These are phyloP conservation scores for Ogataea sp. DNA, from an alignment of 805 yeast species.

Conservation along the genomic window DNA sequence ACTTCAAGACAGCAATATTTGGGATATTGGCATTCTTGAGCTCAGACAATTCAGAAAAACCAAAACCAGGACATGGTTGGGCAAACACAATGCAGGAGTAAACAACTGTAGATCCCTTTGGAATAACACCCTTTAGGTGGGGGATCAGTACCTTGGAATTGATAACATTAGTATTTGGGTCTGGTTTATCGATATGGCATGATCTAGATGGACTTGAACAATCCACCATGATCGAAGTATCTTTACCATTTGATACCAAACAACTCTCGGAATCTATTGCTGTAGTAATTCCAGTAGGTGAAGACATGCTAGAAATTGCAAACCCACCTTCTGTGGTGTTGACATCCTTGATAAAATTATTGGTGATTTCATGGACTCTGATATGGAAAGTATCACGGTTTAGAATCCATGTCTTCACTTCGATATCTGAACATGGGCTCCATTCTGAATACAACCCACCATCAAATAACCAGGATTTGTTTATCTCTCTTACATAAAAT, in stretches of 20 bases:
- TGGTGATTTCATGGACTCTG: neutral
- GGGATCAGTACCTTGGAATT: neutral
- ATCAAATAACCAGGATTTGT: neutral
- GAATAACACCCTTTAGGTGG: neutral
- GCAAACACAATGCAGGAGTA: neutral
- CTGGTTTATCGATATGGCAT: neutral
- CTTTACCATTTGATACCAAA: neutral
- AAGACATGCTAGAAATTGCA: neutral
- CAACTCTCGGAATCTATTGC: neutral
- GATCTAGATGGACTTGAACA: neutral
- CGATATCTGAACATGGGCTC: neutral
- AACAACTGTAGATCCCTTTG: neutral
- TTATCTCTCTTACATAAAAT: neutral
- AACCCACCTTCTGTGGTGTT: slow-evolving; percentile 1
- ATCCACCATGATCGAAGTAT: neutral
- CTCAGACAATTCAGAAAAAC: neutral
- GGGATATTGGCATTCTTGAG: neutral
- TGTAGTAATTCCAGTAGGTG: neutral
- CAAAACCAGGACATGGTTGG: neutral
- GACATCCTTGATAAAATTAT: neutral
- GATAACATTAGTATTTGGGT: slow-evolving; percentile 1
- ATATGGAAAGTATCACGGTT: neutral
- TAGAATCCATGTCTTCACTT: slow-evolving; percentile 1
- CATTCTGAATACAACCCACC: slow-evolving; percentile 1
- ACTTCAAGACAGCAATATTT: neutral